Evolutionary conservation across 495 filamentous ascomycete species (phyloP).

Genomic region (Neurospora sp.): DNA sequence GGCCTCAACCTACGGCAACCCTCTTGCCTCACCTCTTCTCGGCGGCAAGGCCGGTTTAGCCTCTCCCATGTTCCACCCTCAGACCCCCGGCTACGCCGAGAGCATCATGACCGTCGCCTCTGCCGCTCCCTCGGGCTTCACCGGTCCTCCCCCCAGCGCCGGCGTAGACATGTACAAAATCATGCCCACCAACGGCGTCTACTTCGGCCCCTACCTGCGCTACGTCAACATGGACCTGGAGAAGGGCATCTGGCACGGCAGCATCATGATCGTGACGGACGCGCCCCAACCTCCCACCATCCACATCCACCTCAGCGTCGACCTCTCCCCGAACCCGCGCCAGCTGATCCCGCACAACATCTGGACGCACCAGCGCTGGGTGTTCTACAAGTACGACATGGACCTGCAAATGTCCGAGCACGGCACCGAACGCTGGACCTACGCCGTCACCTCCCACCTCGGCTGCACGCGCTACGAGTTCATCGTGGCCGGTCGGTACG

Average conservation of each 20-base stretch:
- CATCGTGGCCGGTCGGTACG: constrained; percentile 81
- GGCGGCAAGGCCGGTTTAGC: constrained; percentile 62
- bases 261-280: constrained; percentile 70
- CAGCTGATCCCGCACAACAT: constrained; percentile 81
- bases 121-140: constrained; percentile 63
- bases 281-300: constrained; percentile 92
- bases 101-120: constrained; percentile 72
- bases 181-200: constrained; percentile 91
- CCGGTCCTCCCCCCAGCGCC: constrained; percentile 72
- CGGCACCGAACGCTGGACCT: constrained; percentile 85
- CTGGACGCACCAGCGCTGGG: constrained; percentile 82
- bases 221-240: constrained; percentile 98
- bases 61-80: constrained; percentile 64
- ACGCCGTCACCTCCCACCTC: constrained; percentile 92
- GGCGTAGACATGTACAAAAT: constrained; percentile 91
- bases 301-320: constrained; percentile 83
- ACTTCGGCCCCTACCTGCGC: constrained; percentile 90
- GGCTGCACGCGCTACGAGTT: constrained; percentile 98
- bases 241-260: constrained; percentile 78
- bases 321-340: constrained; percentile 85
- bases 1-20: constrained; percentile 66
- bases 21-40: constrained; percentile 61
- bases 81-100: constrained; percentile 62
- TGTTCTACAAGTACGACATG: constrained; percentile 91
- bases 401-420: constrained; percentile 82